Evolutionary conservation across 176 grass and related monocot species (phyloP).

Genomic region (Lolium multiflorum): DNA sequence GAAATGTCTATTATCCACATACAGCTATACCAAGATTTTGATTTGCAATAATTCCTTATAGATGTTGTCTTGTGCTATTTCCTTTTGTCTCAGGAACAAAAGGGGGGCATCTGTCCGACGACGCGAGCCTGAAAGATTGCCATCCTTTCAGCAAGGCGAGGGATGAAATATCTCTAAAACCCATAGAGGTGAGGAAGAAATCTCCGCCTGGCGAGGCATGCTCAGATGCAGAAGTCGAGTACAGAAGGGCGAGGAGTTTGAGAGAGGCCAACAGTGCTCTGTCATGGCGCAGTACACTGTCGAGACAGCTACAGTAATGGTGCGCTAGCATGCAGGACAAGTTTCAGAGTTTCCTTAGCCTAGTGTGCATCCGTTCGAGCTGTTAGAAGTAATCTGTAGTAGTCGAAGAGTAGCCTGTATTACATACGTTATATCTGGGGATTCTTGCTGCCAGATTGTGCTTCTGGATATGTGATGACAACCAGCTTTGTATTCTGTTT

Average conservation of each 20-base stretch:
- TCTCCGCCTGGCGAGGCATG: slow-evolving; percentile 61
- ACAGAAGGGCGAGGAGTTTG: slow-evolving; percentile 92
- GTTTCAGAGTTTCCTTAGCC: slow-evolving; percentile 50
- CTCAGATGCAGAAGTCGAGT: slow-evolving; percentile 96
- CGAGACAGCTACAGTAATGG: slow-evolving; percentile 57
- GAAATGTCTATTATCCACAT: neutral
- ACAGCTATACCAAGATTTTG: slow-evolving; percentile 12
- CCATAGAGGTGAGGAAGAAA: slow-evolving; percentile 72
- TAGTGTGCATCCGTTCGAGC: slow-evolving; percentile 42
- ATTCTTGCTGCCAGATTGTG: slow-evolving; percentile 48
- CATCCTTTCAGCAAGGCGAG: slow-evolving; percentile 61
- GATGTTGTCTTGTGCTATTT: slow-evolving; percentile 20
- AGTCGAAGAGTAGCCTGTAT: slow-evolving; percentile 47
- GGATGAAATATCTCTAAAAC: slow-evolving; percentile 67
- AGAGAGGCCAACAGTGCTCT: slow-evolving; percentile 76
- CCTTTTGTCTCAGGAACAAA: slow-evolving; percentile 45
- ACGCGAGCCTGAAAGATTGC: slow-evolving; percentile 37
- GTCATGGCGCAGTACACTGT: slow-evolving; percentile 79
- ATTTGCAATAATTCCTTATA: neutral
- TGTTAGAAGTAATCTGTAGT: slow-evolving; percentile 53
- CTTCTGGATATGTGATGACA: slow-evolving; percentile 48
- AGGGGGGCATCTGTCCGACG: slow-evolving; percentile 42
- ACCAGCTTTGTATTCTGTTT: slow-evolving; percentile 50
- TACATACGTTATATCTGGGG: slow-evolving; percentile 37
- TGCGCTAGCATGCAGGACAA: slow-evolving; percentile 55